Percentiles rank a stretch among this genome's conserved stretches.
Evolutionary conservation across 805 yeast genomes (phyloP).

Genomic region (Isabelozyma rhagii): DNA sequence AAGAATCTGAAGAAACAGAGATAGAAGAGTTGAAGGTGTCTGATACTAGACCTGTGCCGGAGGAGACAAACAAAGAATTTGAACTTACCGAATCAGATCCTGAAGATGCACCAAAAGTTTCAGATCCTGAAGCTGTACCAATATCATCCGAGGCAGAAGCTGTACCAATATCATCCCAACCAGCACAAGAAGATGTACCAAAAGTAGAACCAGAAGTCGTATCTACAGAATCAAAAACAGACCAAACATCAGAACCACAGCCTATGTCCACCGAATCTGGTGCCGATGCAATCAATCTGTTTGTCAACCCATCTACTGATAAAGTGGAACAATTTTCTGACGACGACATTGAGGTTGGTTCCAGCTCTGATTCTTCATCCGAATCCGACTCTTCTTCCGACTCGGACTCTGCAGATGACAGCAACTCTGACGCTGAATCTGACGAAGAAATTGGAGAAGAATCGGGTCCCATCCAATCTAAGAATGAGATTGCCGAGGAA

Average conservation of each 20-base stretch:
- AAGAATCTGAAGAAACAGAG: no score
- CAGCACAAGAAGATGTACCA: neutral
- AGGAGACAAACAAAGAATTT: no score
- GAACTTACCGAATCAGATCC: neutral
- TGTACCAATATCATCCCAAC: neutral
- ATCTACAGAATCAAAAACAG: neutral
- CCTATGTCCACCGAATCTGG: neutral
- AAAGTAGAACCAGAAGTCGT: neutral
- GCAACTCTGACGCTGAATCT: conserved; percentile 13
- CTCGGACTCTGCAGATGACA: conserved; percentile 4
- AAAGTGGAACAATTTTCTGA: conserved; percentile 16
- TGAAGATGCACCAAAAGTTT: neutral
- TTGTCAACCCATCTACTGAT: neutral
- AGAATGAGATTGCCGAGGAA: conserved; percentile 73
- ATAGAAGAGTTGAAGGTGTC: no score
- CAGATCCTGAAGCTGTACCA: neutral
- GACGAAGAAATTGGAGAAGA: conserved; percentile 41
- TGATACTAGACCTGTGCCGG: no score
- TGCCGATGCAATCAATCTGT: neutral
- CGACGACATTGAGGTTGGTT: conserved; percentile 22
- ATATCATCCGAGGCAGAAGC: neutral
- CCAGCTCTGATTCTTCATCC: conserved; percentile 6
- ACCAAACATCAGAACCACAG: neutral
- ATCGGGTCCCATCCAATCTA: conserved; percentile 69
- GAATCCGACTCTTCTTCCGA: conserved; percentile 8